phyloP scores from a whole-genome alignment of 2,329 filamentous ascomycete species.

The Clonostachys sp. region DNA sequence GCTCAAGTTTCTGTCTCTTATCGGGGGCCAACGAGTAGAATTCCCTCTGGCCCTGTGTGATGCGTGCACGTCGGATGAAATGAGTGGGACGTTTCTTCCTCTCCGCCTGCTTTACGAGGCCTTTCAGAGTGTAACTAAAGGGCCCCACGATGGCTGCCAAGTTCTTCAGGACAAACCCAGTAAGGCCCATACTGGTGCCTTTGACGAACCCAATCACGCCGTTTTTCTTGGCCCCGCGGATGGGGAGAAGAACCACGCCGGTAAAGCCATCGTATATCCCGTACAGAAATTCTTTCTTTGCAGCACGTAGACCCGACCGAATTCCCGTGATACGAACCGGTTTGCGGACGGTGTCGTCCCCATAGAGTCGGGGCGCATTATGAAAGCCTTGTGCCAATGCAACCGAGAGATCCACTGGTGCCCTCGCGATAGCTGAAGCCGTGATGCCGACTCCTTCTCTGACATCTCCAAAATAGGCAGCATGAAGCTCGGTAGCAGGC shows the following conservation, averaged over 20 bases:
- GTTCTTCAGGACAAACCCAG: constrained; percentile 61
- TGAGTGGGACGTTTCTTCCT: constrained; percentile 46
- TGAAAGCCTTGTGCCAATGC: constrained; percentile 66
- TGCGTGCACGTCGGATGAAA: constrained; percentile 52
- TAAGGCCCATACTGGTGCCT: constrained; percentile 59
- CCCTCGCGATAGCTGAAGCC: constrained; percentile 43
- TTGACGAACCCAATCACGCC: constrained; percentile 41
- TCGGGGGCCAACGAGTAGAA: constrained; percentile 24
- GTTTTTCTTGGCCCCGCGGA: constrained; percentile 49
- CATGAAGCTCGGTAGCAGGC: constrained; percentile 11
- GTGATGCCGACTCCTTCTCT: constrained; percentile 45
- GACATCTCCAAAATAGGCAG: constrained; percentile 44
- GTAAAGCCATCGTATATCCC: constrained; percentile 63
- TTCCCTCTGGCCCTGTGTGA: constrained; percentile 52
- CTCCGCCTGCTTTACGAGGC: constrained; percentile 54
- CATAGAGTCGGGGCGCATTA: constrained; percentile 66
- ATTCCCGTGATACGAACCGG: constrained; percentile 62
- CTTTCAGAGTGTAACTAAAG: constrained; percentile 59
- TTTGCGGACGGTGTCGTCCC: constrained; percentile 63
- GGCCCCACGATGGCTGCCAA: constrained; percentile 57
- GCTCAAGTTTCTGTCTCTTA: constrained; percentile 14
- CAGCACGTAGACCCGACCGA: constrained; percentile 56
- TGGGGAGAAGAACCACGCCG: constrained; percentile 56
- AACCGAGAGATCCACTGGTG: constrained; percentile 57
- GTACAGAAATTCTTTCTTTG: constrained; percentile 55